phyloP scores from a whole-genome alignment of 2,329 filamentous ascomycete species.

The Sphaerulina vaccinii region DNA sequence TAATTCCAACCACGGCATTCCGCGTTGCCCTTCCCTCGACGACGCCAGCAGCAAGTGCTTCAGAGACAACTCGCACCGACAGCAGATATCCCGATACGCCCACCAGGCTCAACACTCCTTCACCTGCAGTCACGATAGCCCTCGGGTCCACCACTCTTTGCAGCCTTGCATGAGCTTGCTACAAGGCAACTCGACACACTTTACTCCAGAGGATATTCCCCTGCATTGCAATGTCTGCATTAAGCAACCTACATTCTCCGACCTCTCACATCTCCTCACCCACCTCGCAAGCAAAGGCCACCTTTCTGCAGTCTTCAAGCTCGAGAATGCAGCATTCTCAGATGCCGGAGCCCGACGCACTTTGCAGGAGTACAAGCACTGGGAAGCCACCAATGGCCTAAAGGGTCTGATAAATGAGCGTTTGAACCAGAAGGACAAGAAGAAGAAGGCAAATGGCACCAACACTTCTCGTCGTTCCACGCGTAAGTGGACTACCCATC shows the following conservation, averaged over 20 bases:
- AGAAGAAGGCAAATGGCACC: conserved; percentile 42
- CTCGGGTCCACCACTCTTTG: not conserved
- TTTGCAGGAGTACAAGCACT: conserved; percentile 69
- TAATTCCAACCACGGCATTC: conserved; percentile 16
- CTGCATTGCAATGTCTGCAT: conserved; percentile 82
- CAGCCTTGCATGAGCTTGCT: conserved; percentile 31
- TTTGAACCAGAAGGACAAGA: conserved; percentile 72
- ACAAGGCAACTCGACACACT: conserved; percentile 37
- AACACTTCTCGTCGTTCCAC: conserved; percentile 19
- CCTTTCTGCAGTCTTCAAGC: conserved; percentile 77
- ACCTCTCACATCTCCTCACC: conserved; percentile 87
- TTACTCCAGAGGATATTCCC: conserved; percentile 59
- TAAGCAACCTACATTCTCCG: conserved; percentile 76
- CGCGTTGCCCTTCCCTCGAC: conserved; percentile 25
- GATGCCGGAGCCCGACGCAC: conserved; percentile 56
- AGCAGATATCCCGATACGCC: not conserved
- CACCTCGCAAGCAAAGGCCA: conserved; percentile 94
- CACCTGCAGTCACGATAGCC: conserved; percentile 7
- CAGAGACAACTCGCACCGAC: not conserved
- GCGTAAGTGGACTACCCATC: conserved; percentile 16
- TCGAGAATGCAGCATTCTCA: conserved; percentile 68
- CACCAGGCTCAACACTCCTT: conserved; percentile 8
- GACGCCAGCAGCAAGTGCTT: conserved; percentile 7
- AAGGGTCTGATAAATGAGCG: conserved; percentile 73
- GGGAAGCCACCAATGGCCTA: conserved; percentile 73